Conservation (phyloP, 257 asterid species). For the Solanum microdontum region DNA sequence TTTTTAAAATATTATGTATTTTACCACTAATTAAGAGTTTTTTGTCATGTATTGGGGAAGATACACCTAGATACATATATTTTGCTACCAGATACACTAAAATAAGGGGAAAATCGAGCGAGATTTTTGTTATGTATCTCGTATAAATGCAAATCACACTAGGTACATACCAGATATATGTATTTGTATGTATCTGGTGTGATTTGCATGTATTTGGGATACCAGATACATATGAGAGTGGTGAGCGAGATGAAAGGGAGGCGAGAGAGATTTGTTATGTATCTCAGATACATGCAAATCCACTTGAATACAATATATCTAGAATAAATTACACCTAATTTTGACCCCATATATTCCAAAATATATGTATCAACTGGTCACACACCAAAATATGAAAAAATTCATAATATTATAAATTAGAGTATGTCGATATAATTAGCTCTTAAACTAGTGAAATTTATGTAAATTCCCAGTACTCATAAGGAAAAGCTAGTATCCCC, state of each 20-base stretch:
- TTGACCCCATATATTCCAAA: no score
- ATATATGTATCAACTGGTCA: no score
- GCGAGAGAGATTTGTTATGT: no score
- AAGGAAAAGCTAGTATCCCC: neutral
- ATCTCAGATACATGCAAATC: accelerated
- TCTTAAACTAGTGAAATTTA: accelerated
- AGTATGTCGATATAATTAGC: accelerated
- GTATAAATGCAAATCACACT: no score
- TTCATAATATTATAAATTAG: no score
- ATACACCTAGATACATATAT: neutral
- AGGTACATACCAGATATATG: neutral
- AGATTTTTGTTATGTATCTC: neutral
- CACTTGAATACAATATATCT: no score
- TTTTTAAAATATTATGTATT: no score
- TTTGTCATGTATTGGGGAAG: neutral
- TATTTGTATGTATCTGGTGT: neutral
- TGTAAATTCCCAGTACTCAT: accelerated
- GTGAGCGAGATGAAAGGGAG: accelerated
- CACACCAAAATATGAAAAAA: accelerated
- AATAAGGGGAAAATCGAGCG: neutral
- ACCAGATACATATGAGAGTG: neutral
- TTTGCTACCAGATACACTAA: neutral
- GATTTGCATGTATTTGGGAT: accelerated
- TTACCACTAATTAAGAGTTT: neutral
- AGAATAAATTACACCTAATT: no score